These are phyloP conservation scores for Backusella liffmaniae DNA, from an alignment of 192 early-diverging fungal species.

Conservation along the genomic window DNA sequence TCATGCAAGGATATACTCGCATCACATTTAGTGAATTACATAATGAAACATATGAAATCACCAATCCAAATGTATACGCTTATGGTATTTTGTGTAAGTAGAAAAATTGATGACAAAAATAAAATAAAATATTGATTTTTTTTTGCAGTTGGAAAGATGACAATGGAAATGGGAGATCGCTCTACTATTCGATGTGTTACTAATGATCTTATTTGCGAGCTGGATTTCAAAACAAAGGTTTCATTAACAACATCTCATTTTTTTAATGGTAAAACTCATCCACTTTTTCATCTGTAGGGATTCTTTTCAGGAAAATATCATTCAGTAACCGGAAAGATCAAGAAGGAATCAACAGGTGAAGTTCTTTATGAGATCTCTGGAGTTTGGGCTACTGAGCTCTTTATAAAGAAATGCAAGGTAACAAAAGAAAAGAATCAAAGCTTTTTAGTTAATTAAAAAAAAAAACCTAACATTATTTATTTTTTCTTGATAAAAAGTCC, in stretches of 20 bases:
- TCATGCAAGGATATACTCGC: constrained; percentile 72
- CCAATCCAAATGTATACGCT: constrained; percentile 89
- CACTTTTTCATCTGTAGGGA: constrained; percentile 45
- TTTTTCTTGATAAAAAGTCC: constrained; percentile 3
- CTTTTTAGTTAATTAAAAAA: too few species aligned
- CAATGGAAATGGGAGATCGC: constrained; percentile 83
- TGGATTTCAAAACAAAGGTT: constrained; percentile 90
- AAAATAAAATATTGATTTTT: neutral
- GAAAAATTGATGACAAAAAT: neutral
- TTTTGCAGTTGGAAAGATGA: constrained; percentile 75
- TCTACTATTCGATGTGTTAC: constrained; percentile 67
- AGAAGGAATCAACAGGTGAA: constrained; percentile 70
- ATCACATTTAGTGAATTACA: constrained; percentile 56
- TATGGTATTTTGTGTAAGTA: constrained; percentile 66
- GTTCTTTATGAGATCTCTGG: constrained; percentile 82
- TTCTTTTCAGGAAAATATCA: constrained; percentile 77
- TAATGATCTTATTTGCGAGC: constrained; percentile 68
- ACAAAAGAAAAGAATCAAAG: too few species aligned
- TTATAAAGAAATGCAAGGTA: constrained; percentile 43
- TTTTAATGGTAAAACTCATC: neutral
- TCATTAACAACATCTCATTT: neutral
- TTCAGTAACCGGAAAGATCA: constrained; percentile 81
- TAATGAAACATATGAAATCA: constrained; percentile 75
- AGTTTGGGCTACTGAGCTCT: constrained; percentile 80
- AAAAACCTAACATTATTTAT: neutral